Evolutionary conservation across 129 eudicot genomes (phyloP).

Genomic region (Kitagawia praeruptora): DNA sequence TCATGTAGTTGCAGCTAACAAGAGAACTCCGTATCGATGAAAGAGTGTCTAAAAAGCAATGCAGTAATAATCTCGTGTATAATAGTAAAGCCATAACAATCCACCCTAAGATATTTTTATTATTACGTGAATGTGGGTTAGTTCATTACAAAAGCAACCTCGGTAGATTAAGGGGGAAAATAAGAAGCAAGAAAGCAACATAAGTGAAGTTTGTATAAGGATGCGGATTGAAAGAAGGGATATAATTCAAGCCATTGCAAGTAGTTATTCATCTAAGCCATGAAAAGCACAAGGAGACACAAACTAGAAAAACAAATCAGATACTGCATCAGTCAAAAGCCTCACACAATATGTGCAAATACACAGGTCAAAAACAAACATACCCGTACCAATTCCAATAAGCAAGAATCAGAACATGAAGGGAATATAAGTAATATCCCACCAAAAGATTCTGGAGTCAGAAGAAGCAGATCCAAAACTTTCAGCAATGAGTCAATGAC

Average conservation of each 20-base stretch:
- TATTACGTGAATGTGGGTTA: too few relatives aligned
- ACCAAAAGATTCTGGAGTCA: conserved; percentile 15
- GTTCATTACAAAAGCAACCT: neutral
- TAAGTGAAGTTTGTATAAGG: neutral
- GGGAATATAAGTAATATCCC: conserved; percentile 7
- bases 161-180: too few relatives aligned
- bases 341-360: neutral
- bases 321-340: neutral
- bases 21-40: neutral
- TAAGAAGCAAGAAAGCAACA: neutral
- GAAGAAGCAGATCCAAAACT: conserved; percentile 27
- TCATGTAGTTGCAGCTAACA: neutral
- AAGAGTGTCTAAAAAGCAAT: neutral
- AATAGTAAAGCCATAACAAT: neutral
- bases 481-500: conserved; percentile 16
- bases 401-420: conserved; percentile 5
- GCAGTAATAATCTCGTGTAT: neutral
- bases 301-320: neutral
- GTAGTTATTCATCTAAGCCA: neutral
- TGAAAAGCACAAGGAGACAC: neutral
- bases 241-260: neutral
- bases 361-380: neutral
- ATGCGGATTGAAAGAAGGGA: neutral
- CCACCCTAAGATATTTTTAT: neutral
- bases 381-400: too few relatives aligned